Percentiles rank a stretch among this genome's conserved stretches.
phyloP scores from a whole-genome alignment of 371 early-diverging fungal genomes.

The Mucor indicus region DNA sequence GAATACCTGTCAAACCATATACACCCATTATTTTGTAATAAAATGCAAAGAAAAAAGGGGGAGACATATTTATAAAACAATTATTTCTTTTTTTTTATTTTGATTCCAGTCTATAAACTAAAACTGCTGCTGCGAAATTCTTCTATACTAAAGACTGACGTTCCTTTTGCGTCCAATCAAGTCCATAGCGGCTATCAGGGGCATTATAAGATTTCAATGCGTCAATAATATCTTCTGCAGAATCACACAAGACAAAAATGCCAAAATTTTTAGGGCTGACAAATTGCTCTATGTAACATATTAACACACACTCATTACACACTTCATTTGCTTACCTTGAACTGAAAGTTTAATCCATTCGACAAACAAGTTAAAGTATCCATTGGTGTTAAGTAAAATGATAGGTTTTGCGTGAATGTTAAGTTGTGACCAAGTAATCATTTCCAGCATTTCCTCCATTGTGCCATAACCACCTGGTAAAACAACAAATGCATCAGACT shows the following conservation, averaged over 20 bases:
- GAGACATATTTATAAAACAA: too few species aligned
- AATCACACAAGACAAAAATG: slow-evolving; percentile 60
- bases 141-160: slow-evolving; percentile 15
- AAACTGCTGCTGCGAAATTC: not conserved
- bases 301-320: too few species aligned
- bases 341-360: slow-evolving; percentile 61
- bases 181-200: slow-evolving; percentile 48
- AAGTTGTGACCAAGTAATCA: slow-evolving; percentile 81
- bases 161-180: slow-evolving; percentile 49
- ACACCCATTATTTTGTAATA: slow-evolving; percentile 53
- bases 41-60: not conserved
- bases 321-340: slow-evolving; percentile 24
- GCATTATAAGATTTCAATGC: slow-evolving; percentile 56
- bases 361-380: slow-evolving; percentile 67
- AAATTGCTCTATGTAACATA: slow-evolving; percentile 53
- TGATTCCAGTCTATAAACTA: too few species aligned
- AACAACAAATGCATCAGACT: slow-evolving; percentile 75
- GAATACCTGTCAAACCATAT: slow-evolving; percentile 48
- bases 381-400: slow-evolving; percentile 69
- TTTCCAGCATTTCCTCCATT: slow-evolving; percentile 84
- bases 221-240: slow-evolving; percentile 56
- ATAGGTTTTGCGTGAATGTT: slow-evolving; percentile 78
- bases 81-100: not conserved
- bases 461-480: slow-evolving; percentile 89
- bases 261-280: slow-evolving; percentile 39